Evolutionary conservation across 129 eudicot species (phyloP), one percentile per base, ranked within the genome.

Genomic region (Helianthus tuberosus): DNA sequence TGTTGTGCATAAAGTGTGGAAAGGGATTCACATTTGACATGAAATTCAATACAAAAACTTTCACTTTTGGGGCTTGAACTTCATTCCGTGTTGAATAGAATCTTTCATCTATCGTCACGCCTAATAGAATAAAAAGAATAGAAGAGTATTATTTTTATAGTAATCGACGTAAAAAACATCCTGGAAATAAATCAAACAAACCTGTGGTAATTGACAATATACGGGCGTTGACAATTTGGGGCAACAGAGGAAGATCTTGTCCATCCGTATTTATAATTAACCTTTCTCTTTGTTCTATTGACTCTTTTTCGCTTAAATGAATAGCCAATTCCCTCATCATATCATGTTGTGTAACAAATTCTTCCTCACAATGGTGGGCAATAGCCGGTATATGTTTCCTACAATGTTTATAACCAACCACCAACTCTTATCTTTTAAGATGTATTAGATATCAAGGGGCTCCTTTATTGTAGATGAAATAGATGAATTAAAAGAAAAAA

Each of bases 11-110:
- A 20, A 87, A 87, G 49, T 0, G 23, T 20, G 23, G 23, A 20
- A 20, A 20, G 23, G 23, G 23, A 20, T 20, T 20, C 23, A 4
- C 53, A 51, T 15, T 76, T 41, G 88, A 51, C 53, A 47, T 16
- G 46, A 76, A 84, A 69, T 87, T 87, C 60, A 87, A 61, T 47
- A 87, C 74, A 8, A 84, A 44, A 67, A 78, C 88, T 69, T 87
- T 79, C 44, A 80, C 83, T 60, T 48, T 25, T n/a, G 85, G 85
- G 39, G 71, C 57, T 68, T 73, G 57, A 52, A 78, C 44, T 64
- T 79, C 57, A 4, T 72, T 63, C 92, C 88, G 84, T 62, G n/a
- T 59, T 39, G 49, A 68, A 53, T 71, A 36, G 72, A 81, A 81
- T 12, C 46, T 60, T 72, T 84, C 74, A 84, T 69, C 92, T 87